Evolutionary conservation across 2,329 filamentous ascomycete species (phyloP).

Genomic region (Tolypocladium endophyticum): DNA sequence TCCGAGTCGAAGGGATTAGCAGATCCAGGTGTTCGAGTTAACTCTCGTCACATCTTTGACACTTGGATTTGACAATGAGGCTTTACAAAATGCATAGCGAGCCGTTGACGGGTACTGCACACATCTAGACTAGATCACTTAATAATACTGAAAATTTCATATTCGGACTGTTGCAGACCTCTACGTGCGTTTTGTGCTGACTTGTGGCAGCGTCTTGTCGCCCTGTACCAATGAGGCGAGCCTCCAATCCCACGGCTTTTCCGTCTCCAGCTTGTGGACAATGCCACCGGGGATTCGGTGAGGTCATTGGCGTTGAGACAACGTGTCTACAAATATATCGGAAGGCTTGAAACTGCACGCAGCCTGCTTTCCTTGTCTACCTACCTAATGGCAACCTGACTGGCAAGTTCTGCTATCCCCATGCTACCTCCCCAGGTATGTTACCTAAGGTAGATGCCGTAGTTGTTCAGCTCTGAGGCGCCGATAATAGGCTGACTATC

Average conservation of each 20-base stretch:
- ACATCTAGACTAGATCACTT: constrained; percentile 2
- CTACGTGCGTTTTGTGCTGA: too few relatives aligned
- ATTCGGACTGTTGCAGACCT: neutral
- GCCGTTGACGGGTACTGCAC: constrained; percentile 1
- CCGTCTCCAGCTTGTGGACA: neutral
- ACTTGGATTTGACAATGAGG: neutral
- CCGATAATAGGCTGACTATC: neutral
- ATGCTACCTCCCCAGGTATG: too few relatives aligned
- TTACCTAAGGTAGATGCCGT: neutral
- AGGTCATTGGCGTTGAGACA: neutral
- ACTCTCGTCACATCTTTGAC: neutral
- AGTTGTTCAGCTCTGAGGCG: neutral
- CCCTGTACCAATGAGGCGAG: neutral
- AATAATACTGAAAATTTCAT: constrained; percentile 7
- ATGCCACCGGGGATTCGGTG: neutral
- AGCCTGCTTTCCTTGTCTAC: neutral
- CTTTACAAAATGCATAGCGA: constrained; percentile 10
- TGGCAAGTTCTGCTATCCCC: too few relatives aligned
- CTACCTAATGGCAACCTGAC: too few relatives aligned
- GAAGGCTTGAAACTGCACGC: neutral
- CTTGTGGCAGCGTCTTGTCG: neutral
- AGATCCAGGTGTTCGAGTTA: neutral
- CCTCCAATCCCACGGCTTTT: neutral
- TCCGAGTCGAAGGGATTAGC: neutral
- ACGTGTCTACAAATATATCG: neutral